These are phyloP conservation scores for Melaleuca alternifolia DNA, from an alignment of 345 rosid genomes.

Conservation along the genomic window DNA sequence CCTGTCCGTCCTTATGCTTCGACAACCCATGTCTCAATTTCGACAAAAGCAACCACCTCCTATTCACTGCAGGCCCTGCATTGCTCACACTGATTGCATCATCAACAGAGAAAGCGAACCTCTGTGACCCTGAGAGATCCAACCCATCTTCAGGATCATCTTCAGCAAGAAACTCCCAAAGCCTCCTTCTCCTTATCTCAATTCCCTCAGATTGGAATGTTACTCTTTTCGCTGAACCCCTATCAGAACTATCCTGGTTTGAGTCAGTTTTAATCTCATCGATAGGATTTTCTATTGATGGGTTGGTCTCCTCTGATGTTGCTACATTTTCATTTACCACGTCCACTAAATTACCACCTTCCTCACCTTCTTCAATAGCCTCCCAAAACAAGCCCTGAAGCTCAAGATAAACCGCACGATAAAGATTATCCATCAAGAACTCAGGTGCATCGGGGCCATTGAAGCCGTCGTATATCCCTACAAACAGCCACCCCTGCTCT, in stretches of 20 bases:
- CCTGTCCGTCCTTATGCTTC: constrained; percentile 48
- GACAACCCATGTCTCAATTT: constrained; percentile 78
- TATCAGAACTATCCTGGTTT: constrained; percentile 12
- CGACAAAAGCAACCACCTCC: constrained; percentile 74
- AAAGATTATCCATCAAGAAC: constrained; percentile 94
- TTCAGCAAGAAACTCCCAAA: constrained; percentile 86
- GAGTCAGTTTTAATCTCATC: not conserved
- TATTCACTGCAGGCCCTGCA: constrained; percentile 54
- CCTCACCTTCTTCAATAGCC: constrained; percentile 29
- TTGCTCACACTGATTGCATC: constrained; percentile 66
- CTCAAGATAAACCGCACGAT: constrained; percentile 80
- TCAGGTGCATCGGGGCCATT: constrained; percentile 98
- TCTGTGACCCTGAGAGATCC: constrained; percentile 89
- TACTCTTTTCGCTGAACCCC: constrained; percentile 27
- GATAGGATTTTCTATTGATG: constrained; percentile 4
- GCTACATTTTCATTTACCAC: constrained; percentile 9
- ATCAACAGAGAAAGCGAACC: constrained; percentile 87
- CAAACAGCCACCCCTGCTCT: constrained; percentile 97
- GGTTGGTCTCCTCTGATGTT: constrained; percentile 7
- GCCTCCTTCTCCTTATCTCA: constrained; percentile 35
- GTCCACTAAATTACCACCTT: not conserved
- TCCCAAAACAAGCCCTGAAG: constrained; percentile 94
- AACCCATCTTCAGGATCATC: constrained; percentile 78
- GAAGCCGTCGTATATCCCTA: constrained; percentile 95
- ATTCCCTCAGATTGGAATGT: constrained; percentile 49